Base-by-base conservation (phyloP, 495 filamentous ascomycete species). In the Baudoinia panamericana region DNA sequence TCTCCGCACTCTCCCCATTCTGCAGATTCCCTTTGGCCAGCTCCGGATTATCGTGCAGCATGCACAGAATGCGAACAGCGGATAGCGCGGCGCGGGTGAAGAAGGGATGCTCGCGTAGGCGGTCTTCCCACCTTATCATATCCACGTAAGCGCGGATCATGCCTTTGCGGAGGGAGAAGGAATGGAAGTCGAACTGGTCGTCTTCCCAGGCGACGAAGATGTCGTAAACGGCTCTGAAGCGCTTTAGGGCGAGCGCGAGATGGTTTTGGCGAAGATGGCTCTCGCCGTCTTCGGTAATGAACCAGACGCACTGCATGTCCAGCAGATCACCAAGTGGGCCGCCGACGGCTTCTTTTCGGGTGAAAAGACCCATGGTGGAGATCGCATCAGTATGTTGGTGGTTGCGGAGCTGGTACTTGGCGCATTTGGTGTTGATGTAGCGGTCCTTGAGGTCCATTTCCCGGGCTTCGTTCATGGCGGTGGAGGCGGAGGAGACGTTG, bases 301-400 rank as follows among this genome's bases (percentile, higher is more conserved):
- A 99, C 90, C 90, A 99, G 45, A 94, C 76, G 55, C 92, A 94
- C 59, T 99, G 90, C 92, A 99, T 96, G 46, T 99, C 90, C 39
- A 85, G 76, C 13, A 99, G 73, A 60, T 99, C 90, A 28, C 80
- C 82, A 23, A 96, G 60, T 19, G 90, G 78, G 1, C 90, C 92
- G 11, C 85, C 87, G 10, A 77, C 71, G 4, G 84, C 81, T 51
- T 99, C 90, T 36, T 82, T 84, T 25, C 87, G 71, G 0, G 90
- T 99, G 63, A 99, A 99, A 38, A 93, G 73, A 57, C 86, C 81
- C 83, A 96, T 87, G 18, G 84, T 92, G 20, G 78, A 70, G 21
- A 95, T 63, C 0, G 76, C 88, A 51, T 74, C 76, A 34, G 92
- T 84, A 51, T 81, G 88, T 52, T 93, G 73, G 56, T 94, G 72